Evolutionary conservation across 2,329 filamentous ascomycete species (phyloP).

Genomic region (Hymenoscyphus occultus): DNA sequence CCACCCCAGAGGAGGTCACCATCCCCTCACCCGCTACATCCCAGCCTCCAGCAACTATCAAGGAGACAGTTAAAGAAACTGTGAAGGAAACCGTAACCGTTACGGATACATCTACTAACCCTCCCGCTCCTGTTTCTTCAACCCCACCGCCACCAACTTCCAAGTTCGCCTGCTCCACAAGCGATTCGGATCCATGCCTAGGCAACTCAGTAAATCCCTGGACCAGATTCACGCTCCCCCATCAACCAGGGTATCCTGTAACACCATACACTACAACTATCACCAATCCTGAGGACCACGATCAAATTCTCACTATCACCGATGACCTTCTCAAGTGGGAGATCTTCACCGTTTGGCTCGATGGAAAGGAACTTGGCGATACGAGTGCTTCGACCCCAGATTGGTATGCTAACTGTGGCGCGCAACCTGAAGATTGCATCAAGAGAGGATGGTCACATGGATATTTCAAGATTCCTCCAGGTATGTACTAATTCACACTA

Average conservation of each 20-base stretch:
- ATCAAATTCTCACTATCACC: not conserved
- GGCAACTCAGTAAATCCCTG: not conserved
- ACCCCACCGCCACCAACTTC: not conserved
- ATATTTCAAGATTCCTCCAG: constrained; percentile 1
- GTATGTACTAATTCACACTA: not conserved
- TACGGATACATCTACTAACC: not conserved
- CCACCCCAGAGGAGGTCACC: no score
- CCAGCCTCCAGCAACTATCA: not conserved
- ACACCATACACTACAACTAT: not conserved
- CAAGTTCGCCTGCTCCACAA: not conserved
- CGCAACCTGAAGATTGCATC: not conserved
- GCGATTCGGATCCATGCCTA: not conserved
- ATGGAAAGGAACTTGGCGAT: not conserved
- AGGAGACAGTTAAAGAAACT: not conserved
- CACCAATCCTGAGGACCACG: not conserved
- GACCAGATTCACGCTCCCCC: not conserved
- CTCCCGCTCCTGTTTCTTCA: not conserved
- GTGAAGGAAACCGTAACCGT: not conserved
- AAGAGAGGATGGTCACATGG: not conserved
- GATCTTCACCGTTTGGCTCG: not conserved
- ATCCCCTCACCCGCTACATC: no score
- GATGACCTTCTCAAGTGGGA: not conserved
- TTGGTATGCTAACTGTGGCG: not conserved
- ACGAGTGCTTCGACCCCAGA: not conserved
- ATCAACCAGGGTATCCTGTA: not conserved